phyloP scores from a whole-genome alignment of 345 rosid genomes.

The Arabis hirsuta region DNA sequence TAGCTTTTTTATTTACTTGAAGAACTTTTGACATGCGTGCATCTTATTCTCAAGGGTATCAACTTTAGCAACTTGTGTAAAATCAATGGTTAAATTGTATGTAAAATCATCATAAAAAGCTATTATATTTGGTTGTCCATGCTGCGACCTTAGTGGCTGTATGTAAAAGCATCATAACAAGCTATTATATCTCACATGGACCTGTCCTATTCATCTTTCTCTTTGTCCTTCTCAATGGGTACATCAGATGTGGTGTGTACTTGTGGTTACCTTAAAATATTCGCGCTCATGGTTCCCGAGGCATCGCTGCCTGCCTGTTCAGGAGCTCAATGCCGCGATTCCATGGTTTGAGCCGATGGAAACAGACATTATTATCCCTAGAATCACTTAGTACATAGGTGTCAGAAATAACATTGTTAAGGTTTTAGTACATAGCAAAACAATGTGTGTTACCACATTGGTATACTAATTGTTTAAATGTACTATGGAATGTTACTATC shows the following conservation, averaged over 20 bases:
- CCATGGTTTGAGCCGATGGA: conserved; percentile 59
- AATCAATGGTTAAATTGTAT: conserved; percentile 10
- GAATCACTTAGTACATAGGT: conserved; percentile 39
- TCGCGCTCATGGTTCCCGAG: conserved; percentile 45
- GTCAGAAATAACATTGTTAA: conserved; percentile 47
- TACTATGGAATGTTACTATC: conserved; percentile 39
- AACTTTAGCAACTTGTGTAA: conserved; percentile 28
- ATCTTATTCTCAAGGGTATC: conserved; percentile 29
- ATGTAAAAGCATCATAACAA: conserved; percentile 24
- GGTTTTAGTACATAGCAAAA: conserved; percentile 42
- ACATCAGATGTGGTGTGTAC: conserved; percentile 47
- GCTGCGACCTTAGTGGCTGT: conserved; percentile 18
- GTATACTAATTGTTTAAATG: conserved; percentile 37
- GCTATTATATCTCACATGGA: conserved; percentile 55
- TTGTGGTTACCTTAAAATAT: conserved; percentile 45
- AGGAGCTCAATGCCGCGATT: conserved; percentile 60
- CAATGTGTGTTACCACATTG: conserved; percentile 40
- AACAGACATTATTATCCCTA: conserved; percentile 46
- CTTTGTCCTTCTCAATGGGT: conserved; percentile 54
- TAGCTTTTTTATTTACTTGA: conserved; percentile 8
- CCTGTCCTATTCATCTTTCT: conserved; percentile 47
- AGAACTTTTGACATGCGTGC: conserved; percentile 27
- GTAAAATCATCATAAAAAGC: conserved; percentile 25
- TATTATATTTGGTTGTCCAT: conserved; percentile 45
- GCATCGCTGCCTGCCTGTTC: conserved; percentile 39